phyloP scores from a whole-genome alignment of 1,284 basidiomycete genomes.

The Singerocomus rubriflavus region DNA sequence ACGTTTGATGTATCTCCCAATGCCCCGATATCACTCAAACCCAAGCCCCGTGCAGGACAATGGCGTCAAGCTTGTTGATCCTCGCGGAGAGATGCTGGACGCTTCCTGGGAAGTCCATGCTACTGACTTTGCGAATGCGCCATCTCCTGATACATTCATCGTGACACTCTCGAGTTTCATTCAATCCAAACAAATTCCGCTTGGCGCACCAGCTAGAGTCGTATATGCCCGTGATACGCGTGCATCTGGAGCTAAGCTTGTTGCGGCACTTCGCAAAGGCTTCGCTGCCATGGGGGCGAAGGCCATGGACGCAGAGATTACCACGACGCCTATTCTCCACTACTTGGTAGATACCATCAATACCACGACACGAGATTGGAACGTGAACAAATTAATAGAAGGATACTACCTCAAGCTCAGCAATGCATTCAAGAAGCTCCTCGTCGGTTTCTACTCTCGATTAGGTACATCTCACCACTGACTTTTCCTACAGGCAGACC shows the following conservation, averaged over 20 bases:
- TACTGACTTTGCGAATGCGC: slow-evolving; percentile 86
- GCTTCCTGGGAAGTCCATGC: slow-evolving; percentile 91
- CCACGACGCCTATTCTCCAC: slow-evolving; percentile 94
- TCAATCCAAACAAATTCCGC: slow-evolving; percentile 70
- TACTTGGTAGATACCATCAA: slow-evolving; percentile 93
- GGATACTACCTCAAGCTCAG: slow-evolving; percentile 89
- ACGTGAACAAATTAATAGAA: slow-evolving; percentile 81
- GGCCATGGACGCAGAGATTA: slow-evolving; percentile 74
- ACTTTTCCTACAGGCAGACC: slow-evolving; percentile 49
- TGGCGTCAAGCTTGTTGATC: slow-evolving; percentile 97
- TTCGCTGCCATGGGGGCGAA: slow-evolving; percentile 68
- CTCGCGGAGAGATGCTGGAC: slow-evolving; percentile 99
- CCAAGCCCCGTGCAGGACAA: slow-evolving; percentile 74
- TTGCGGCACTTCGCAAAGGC: slow-evolving; percentile 82
- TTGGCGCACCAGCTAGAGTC: slow-evolving; percentile 75
- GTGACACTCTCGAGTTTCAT: slow-evolving; percentile 66
- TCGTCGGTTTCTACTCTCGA: slow-evolving; percentile 52
- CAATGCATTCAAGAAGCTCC: slow-evolving; percentile 82
- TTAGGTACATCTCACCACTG: slow-evolving; percentile 2
- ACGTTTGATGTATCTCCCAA: slow-evolving; percentile 23
- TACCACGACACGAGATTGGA: slow-evolving; percentile 73
- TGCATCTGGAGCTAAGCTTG: slow-evolving; percentile 83
- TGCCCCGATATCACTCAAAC: slow-evolving; percentile 3
- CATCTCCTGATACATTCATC: slow-evolving; percentile 71
- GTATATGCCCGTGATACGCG: slow-evolving; percentile 94